Evolutionary conservation across 2,329 filamentous ascomycete genomes (phyloP), one percentile per base, ranked within the genome.

Genomic region (Aspergillus jensenii): DNA sequence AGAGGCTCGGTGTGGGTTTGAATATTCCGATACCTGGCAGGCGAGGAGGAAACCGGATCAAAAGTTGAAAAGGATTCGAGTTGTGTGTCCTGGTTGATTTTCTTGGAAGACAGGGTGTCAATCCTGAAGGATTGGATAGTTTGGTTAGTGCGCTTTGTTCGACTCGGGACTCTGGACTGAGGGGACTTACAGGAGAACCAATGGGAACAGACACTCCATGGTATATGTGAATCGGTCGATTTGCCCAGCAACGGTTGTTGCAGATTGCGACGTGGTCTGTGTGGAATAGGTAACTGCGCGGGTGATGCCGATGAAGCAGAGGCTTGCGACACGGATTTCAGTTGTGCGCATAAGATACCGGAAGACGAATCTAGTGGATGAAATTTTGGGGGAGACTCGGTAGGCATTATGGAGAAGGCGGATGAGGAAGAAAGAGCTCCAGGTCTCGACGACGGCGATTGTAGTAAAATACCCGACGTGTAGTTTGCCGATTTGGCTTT

Each of bases 221-320:
- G 56, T 59, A 47, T 59, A 59, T 15, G 47, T 47, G 39, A 59
- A 59, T 15, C 56, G 52, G 11, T 59, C 56, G 27, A 59, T 37
- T 45, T 59, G 56, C n/a, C 52, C 48, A 11, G 52, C 41, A 14
- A 55, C 25, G 6, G 47, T 55, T 19, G 48, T 52, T 19, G 56
- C 56, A 14, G 46, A 50, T 14, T 59, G 52, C 12, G 40, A 48
- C 9, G 52, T 51, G 6, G 47, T 31, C 52, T 59, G 56, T 21
- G 27, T 55, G 3, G 56, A 55, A 23, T 55, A 59, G n/a, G 56
- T 55, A 14, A 52, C 52, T 5, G 56, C 56, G 39, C 56, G 56
- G 7, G 56, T 55, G 35, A 59, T 59, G n/a, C 56, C 52, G 25
- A 59, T 59, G n/a, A 59, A 55, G 15, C 56, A 59, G 19, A 59